phyloP scores from a whole-genome alignment of 306 rosid species.

The Inga laurina region DNA sequence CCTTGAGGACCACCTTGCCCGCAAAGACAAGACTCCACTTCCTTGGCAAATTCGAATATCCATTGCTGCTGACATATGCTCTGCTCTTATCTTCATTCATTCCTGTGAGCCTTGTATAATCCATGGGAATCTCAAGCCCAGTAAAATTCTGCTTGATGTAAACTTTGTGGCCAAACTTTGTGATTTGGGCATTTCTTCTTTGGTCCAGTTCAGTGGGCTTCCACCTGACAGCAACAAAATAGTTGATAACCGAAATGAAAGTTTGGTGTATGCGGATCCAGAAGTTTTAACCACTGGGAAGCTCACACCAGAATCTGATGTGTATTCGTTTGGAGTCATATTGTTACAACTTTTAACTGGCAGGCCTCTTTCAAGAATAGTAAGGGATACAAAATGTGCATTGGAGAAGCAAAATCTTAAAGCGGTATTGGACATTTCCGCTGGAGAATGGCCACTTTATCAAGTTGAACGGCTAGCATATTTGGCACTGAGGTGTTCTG shows the following conservation, averaged over 20 bases:
- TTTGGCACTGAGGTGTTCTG: slow-evolving; percentile 82
- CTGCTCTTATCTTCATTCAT: slow-evolving; percentile 84
- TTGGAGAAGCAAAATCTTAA: slow-evolving; percentile 55
- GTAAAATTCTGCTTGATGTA: slow-evolving; percentile 84
- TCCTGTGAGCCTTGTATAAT: slow-evolving; percentile 62
- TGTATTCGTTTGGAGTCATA: slow-evolving; percentile 79
- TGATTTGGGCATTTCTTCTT: slow-evolving; percentile 61
- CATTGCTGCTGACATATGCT: slow-evolving; percentile 77
- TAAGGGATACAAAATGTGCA: slow-evolving; percentile 74
- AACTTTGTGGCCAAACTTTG: slow-evolving; percentile 74
- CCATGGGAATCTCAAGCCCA: slow-evolving; percentile 90
- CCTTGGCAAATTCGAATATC: slow-evolving; percentile 82
- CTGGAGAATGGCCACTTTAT: slow-evolving; percentile 91
- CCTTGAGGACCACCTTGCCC: slow-evolving; percentile 72
- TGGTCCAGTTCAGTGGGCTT: slow-evolving; percentile 54
- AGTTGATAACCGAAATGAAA: slow-evolving; percentile 33
- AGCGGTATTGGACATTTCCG: slow-evolving; percentile 72
- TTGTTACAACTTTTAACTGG: slow-evolving; percentile 71
- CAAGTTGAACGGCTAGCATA: slow-evolving; percentile 63
- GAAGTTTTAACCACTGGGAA: slow-evolving; percentile 66
- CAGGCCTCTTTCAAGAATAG: slow-evolving; percentile 56
- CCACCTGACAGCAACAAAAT: slow-evolving; percentile 36
- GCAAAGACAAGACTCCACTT: slow-evolving; percentile 60
- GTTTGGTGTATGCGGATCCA: slow-evolving; percentile 67
- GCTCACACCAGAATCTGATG: slow-evolving; percentile 71